Percentiles rank a stretch among this genome's conserved stretches.
Evolutionary conservation across 352 stramenopile genomes (phyloP).

Genomic region (Globisporangium nunn): DNA sequence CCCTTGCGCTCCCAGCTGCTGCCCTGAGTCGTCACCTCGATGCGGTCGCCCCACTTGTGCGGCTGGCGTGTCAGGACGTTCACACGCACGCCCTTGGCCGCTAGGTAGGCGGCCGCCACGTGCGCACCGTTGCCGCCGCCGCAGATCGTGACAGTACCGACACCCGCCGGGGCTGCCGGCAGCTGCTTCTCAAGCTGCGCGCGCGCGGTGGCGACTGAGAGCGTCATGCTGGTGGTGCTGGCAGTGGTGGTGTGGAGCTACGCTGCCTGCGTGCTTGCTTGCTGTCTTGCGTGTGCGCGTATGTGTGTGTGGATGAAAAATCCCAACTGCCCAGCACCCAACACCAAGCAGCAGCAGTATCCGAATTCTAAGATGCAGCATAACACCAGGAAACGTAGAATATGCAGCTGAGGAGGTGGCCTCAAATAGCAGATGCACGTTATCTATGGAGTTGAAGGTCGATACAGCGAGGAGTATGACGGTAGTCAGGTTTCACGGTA

Average conservation of each 20-base stretch:
- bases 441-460: too few relatives aligned
- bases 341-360: too few relatives aligned
- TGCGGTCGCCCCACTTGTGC: slow-evolving; percentile 65
- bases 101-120: slow-evolving; percentile 85
- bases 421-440: too few relatives aligned
- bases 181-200: slow-evolving; percentile 52
- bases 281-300: too few relatives aligned
- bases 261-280: too few relatives aligned
- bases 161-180: slow-evolving; percentile 12
- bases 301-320: not conserved
- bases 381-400: too few relatives aligned
- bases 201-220: slow-evolving; percentile 68
- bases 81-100: slow-evolving; percentile 76
- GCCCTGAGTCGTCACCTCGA: slow-evolving; percentile 76
- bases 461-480: too few relatives aligned
- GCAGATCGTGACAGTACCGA: slow-evolving; percentile 86
- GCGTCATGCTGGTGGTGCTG: slow-evolving; percentile 37
- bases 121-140: slow-evolving; percentile 89
- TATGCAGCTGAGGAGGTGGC: too few relatives aligned
- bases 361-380: too few relatives aligned
- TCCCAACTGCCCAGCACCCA: too few relatives aligned
- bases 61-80: slow-evolving; percentile 80
- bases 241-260: not conserved
- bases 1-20: slow-evolving; percentile 85
- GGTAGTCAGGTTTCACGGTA: too few relatives aligned